Conservation (phyloP, 352 stramenopile genomes). For the Halophytophthora polymorphica region DNA sequence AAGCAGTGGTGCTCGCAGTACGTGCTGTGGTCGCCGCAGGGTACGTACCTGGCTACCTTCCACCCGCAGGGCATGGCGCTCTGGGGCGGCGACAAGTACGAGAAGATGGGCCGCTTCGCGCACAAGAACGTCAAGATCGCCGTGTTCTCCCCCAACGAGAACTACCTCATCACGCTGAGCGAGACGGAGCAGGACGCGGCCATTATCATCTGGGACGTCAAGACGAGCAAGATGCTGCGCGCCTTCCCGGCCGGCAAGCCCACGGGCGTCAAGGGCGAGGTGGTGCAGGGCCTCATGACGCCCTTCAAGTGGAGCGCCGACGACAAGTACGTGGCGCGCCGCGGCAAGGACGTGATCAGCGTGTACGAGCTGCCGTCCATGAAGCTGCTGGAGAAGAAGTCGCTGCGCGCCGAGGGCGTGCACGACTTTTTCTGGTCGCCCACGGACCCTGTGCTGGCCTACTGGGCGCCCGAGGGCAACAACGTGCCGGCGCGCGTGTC, state of each 20-base stretch:
- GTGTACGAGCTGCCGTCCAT: conserved; percentile 97
- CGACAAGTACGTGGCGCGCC: conserved; percentile 94
- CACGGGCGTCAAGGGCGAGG: conserved; percentile 62
- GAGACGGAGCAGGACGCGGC: conserved; percentile 91
- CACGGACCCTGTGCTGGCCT: conserved; percentile 92
- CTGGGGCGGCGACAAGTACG: conserved; percentile 96
- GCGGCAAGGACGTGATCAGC: conserved; percentile 90
- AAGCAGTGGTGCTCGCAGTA: conserved; percentile 98
- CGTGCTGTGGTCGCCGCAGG: conserved; percentile 96
- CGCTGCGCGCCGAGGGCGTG: conserved; percentile 92
- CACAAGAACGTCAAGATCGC: conserved; percentile 94
- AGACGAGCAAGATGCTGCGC: conserved; percentile 84
- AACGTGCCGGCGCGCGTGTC: conserved; percentile 96
- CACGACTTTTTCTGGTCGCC: conserved; percentile 98
- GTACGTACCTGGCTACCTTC: conserved; percentile 97
- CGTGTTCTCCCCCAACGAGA: conserved; percentile 95
- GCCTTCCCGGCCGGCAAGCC: conserved; percentile 81
- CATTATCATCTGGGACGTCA: conserved; percentile 97
- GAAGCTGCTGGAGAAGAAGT: conserved; percentile 98
- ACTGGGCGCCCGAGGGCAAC: conserved; percentile 96
- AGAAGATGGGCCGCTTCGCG: conserved; percentile 96
- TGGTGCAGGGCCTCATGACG: conserved; percentile 79
- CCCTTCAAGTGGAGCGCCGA: conserved; percentile 96
- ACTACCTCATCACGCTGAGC: conserved; percentile 97
- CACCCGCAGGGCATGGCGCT: conserved; percentile 96